Evolutionary conservation across 2,329 filamentous ascomycete species (phyloP).

Genomic region (Zymoseptoria crescenta): DNA sequence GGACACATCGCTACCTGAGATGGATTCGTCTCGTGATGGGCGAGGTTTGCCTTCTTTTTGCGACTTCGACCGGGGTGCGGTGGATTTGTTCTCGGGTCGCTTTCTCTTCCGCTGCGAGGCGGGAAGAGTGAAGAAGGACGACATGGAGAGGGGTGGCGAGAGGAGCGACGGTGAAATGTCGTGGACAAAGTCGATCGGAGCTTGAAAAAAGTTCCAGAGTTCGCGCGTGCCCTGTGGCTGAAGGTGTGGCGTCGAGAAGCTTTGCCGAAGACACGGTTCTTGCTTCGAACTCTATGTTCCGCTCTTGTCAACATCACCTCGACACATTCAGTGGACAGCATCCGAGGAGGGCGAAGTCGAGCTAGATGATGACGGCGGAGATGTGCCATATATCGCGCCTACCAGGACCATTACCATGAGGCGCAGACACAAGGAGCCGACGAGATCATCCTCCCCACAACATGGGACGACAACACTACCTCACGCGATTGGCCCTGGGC

Average conservation of each 20-base stretch:
- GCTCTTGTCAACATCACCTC: background rate
- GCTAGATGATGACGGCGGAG: background rate
- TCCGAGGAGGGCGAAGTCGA: background rate
- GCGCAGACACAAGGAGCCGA: background rate
- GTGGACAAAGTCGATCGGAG: background rate
- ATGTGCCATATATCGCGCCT: background rate
- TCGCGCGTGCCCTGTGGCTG: background rate
- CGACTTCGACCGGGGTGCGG: constrained; percentile 42
- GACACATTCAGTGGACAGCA: background rate
- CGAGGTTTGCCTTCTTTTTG: constrained; percentile 37
- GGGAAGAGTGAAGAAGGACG: constrained; percentile 90
- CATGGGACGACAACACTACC: constrained; percentile 27
- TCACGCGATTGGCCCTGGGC: constrained; percentile 29
- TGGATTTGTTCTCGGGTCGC: constrained; percentile 50
- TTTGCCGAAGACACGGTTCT: background rate
- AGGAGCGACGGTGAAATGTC: background rate
- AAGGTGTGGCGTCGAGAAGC: background rate
- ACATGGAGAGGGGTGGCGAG: constrained; percentile 49
- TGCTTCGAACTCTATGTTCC: background rate
- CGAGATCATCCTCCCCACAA: background rate
- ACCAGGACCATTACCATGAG: background rate
- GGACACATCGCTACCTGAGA: constrained; percentile 74
- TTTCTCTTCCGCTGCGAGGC: constrained; percentile 88
- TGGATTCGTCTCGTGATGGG: constrained; percentile 63
- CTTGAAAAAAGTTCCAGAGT: background rate